These are phyloP conservation scores for Cicer cuneatum DNA, from an alignment of 306 rosid genomes.

Conservation along the genomic window DNA sequence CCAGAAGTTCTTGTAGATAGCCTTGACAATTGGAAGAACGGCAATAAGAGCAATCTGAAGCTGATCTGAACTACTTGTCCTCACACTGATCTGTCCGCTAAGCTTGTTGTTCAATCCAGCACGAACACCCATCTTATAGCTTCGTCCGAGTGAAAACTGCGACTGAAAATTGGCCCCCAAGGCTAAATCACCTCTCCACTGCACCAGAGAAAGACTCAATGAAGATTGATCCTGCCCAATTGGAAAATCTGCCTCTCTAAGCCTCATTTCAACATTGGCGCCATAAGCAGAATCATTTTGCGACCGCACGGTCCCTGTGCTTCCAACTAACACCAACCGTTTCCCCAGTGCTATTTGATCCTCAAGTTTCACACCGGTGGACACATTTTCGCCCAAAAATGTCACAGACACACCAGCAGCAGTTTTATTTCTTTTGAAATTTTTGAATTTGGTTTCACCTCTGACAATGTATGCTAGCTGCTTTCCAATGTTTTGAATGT, in stretches of 20 bases:
- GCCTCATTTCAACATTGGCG: conserved; percentile 86
- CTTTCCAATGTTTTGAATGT: conserved; percentile 75
- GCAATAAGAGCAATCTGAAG: conserved; percentile 92
- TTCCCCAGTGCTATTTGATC: conserved; percentile 89
- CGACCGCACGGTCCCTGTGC: conserved; percentile 82
- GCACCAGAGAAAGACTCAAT: conserved; percentile 85
- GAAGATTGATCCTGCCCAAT: conserved; percentile 95
- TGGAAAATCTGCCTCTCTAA: conserved; percentile 97
- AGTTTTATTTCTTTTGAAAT: conserved; percentile 77
- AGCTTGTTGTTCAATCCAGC: conserved; percentile 96
- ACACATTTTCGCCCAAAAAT: conserved; percentile 85
- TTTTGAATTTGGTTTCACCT: conserved; percentile 88
- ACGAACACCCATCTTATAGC: conserved; percentile 87
- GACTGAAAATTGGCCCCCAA: conserved; percentile 86
- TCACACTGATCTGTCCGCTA: conserved; percentile 84
- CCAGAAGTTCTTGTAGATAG: conserved; percentile 72
- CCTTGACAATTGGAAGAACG: conserved; percentile 71
- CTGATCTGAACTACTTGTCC: conserved; percentile 96
- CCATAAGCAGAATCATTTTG: conserved; percentile 88
- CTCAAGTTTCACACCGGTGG: conserved; percentile 91
- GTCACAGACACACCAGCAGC: conserved; percentile 86
- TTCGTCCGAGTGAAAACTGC: conserved; percentile 83
- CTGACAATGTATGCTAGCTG: conserved; percentile 63
- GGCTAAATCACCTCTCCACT: conserved; percentile 94
- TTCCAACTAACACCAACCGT: conserved; percentile 82